These are phyloP conservation scores for Talaromyces wortmannii DNA, from an alignment of 495 filamentous ascomycete genomes.

Conservation along the genomic window DNA sequence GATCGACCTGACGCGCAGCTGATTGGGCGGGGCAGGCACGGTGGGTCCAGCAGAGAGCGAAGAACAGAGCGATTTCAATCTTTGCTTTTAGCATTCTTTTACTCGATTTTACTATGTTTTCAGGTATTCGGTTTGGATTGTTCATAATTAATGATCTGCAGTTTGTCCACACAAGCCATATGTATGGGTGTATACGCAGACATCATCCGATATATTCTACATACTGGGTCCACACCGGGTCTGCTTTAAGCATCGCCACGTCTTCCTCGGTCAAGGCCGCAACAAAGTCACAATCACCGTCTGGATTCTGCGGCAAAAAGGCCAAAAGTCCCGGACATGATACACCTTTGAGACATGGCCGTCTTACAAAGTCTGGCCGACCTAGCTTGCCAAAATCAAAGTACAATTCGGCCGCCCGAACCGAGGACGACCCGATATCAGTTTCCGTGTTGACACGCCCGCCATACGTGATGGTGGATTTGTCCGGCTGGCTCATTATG, in stretches of 20 bases:
- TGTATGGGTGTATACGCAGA: no score
- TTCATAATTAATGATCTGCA: no score
- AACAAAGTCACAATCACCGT: conserved; percentile 29
- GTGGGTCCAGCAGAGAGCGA: no score
- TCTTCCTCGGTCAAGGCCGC: conserved; percentile 39
- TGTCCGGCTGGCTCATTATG: conserved; percentile 19
- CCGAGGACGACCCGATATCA: conserved; percentile 22
- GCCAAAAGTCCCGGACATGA: conserved; percentile 28
- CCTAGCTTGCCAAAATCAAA: conserved; percentile 25
- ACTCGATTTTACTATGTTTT: no score
- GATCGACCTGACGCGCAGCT: no score
- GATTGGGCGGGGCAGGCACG: no score
- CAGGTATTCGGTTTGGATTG: no score
- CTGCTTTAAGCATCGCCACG: conserved; percentile 22
- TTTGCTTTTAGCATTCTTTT: no score
- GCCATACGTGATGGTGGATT: conserved; percentile 20
- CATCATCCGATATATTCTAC: conserved; percentile 19
- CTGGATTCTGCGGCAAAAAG: conserved; percentile 26
- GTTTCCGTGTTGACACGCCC: conserved; percentile 15
- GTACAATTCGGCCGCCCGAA: conserved; percentile 9
- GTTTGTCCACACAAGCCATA: no score
- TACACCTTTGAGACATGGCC: conserved; percentile 31
- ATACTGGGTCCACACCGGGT: conserved; percentile 26
- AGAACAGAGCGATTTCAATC: no score
- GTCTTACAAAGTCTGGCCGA: conserved; percentile 30